Evolutionary conservation across 2,329 filamentous ascomycete genomes (phyloP).

Genomic region (Colletotrichum viniferum): DNA sequence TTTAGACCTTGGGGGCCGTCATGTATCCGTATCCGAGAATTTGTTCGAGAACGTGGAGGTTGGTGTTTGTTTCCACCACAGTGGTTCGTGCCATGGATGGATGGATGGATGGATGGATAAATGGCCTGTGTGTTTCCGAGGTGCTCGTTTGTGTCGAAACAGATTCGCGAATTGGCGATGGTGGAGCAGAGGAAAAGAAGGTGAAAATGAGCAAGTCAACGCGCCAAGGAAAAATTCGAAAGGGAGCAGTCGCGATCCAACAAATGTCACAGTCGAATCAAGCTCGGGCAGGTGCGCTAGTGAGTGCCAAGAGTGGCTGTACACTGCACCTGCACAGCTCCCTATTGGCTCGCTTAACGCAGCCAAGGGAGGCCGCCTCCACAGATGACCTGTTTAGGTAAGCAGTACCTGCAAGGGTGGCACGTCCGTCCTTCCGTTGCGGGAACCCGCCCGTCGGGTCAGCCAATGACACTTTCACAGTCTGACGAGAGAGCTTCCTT

Average conservation of each 20-base stretch:
- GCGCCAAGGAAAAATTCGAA: neutral
- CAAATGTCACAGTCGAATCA: conserved; percentile 11
- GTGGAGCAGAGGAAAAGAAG: neutral
- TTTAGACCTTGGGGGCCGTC: neutral
- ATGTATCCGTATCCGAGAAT: neutral
- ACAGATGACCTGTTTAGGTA: neutral
- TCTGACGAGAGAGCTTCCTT: neutral
- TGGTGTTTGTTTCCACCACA: neutral
- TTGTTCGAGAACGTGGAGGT: neutral
- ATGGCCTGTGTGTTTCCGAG: neutral
- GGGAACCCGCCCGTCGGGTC: neutral
- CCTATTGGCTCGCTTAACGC: neutral
- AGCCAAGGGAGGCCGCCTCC: neutral
- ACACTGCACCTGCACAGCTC: neutral
- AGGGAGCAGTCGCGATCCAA: neutral
- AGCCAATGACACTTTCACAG: neutral
- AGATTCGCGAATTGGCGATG: neutral
- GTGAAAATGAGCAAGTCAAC: neutral
- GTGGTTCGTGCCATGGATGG: neutral
- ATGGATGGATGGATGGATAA: neutral
- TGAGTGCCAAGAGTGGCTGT: conserved; percentile 15
- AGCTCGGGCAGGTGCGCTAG: conserved; percentile 4
- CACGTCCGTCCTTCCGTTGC: neutral
- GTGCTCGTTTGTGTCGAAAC: neutral
- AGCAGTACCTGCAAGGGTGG: neutral